Conservation (phyloP, 805 yeast species). For the Starmerella scarabaei region DNA sequence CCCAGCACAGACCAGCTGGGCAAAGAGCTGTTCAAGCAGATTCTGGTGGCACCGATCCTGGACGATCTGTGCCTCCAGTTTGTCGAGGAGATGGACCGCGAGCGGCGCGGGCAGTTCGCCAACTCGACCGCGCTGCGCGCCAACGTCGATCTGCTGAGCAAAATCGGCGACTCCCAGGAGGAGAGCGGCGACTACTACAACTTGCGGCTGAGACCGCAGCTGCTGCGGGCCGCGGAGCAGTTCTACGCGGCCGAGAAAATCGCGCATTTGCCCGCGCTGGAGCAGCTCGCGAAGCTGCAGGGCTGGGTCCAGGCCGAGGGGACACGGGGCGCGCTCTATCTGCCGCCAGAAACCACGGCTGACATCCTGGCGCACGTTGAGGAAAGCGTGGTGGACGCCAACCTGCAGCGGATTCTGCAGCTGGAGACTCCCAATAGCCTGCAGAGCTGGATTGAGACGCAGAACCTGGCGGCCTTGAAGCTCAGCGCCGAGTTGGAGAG, state of each 20-base stretch:
- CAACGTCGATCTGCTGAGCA: neutral
- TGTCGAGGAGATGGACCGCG: constrained; percentile 7
- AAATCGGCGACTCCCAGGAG: neutral
- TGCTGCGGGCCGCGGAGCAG: neutral
- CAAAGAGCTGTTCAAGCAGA: constrained; percentile 16
- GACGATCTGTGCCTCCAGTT: constrained; percentile 5
- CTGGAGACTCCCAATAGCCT: constrained; percentile 10
- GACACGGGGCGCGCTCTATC: constrained; percentile 6
- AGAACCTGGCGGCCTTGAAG: constrained; percentile 4
- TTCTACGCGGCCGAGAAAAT: neutral
- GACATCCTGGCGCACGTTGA: constrained; percentile 8
- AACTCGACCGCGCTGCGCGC: neutral
- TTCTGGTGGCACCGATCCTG: constrained; percentile 6
- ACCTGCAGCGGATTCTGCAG: constrained; percentile 7
- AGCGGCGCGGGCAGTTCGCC: neutral
- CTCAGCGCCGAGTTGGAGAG: constrained; percentile 16
- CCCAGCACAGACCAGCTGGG: constrained; percentile 15
- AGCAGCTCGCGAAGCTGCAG: constrained; percentile 2
- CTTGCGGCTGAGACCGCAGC: neutral
- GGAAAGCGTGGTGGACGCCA: constrained; percentile 5
- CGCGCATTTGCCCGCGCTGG: neutral
- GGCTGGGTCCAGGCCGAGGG: constrained; percentile 14
- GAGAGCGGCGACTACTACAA: neutral
- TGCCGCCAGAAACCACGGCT: constrained; percentile 13
- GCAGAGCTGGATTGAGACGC: constrained; percentile 12